Conservation (phyloP, 805 yeast genomes). For the Lipomyces spencermartinsiae region DNA sequence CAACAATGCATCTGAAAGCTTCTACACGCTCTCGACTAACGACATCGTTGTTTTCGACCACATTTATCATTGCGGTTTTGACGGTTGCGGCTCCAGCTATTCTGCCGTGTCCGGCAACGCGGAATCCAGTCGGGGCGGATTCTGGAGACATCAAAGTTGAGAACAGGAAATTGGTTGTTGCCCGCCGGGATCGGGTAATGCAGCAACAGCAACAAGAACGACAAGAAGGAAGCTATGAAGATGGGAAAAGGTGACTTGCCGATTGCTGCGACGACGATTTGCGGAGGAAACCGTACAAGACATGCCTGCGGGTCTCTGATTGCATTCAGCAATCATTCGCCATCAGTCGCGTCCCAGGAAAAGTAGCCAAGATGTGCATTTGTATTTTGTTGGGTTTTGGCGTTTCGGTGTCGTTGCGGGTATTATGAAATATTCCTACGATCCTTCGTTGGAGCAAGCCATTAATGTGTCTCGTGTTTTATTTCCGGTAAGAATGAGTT, state of each 20-base stretch:
- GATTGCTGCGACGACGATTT: background rate
- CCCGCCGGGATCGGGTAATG: conserved; percentile 6
- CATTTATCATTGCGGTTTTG: conserved; percentile 75
- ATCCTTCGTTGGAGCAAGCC: background rate
- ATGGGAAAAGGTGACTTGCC: background rate
- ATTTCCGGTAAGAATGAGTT: background rate
- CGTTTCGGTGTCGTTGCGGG: background rate
- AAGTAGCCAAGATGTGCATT: background rate
- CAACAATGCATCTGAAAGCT: conserved; percentile 62
- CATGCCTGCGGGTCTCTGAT: background rate
- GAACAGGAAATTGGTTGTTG: conserved; percentile 10
- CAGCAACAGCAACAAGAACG: background rate
- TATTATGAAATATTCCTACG: background rate
- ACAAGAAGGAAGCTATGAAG: background rate
- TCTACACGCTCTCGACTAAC: conserved; percentile 63
- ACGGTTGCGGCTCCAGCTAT: conserved; percentile 58
- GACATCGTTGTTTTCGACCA: conserved; percentile 70
- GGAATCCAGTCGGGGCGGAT: conserved; percentile 32
- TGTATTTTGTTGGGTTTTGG: background rate
- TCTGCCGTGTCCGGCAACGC: conserved; percentile 47
- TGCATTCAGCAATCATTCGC: background rate
- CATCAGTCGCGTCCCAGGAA: background rate
- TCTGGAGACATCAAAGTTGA: conserved; percentile 24
- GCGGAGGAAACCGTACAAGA: background rate
- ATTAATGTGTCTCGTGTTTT: background rate